These are phyloP conservation scores for Stemphylium vesicarium DNA, from an alignment of 2,329 filamentous ascomycete species.

Conservation along the genomic window DNA sequence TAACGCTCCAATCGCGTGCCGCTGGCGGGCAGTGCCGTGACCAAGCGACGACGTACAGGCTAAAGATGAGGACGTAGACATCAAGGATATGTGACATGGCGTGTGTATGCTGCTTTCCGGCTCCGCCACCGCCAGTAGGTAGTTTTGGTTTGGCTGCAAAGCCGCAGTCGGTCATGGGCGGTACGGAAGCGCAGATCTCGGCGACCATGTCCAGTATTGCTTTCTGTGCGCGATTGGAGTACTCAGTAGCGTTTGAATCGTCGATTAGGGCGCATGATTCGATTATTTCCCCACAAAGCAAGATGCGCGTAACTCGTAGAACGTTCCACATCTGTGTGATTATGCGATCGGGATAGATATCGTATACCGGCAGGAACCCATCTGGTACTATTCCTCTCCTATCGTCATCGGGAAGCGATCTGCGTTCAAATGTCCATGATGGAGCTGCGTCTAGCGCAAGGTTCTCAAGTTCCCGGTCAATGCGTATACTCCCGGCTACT, in stretches of 20 bases:
- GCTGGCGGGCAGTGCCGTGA: neutral
- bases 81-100: slow-evolving; percentile 23
- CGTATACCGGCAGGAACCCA: slow-evolving; percentile 26
- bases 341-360: slow-evolving; percentile 37
- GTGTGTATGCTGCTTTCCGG: slow-evolving; percentile 13
- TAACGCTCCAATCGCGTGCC: too few species aligned
- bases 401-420: slow-evolving; percentile 5
- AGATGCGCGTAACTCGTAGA: slow-evolving; percentile 38
- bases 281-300: slow-evolving; percentile 39
- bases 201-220: slow-evolving; percentile 29
- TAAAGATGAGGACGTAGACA: slow-evolving; percentile 25
- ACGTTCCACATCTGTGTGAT: slow-evolving; percentile 44
- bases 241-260: neutral
- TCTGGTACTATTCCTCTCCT: slow-evolving; percentile 6
- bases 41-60: slow-evolving; percentile 24
- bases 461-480: slow-evolving; percentile 32
- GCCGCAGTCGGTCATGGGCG: slow-evolving; percentile 40
- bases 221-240: slow-evolving; percentile 11
- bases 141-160: slow-evolving; percentile 26
- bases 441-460: slow-evolving; percentile 30
- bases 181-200: slow-evolving; percentile 43
- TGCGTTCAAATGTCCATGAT: slow-evolving; percentile 20
- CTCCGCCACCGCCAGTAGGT: neutral
- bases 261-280: neutral
- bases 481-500: slow-evolving; percentile 19